Evolutionary conservation across 1,139 yeast species (phyloP).

Genomic region (Sugiyamaella sp.): DNA sequence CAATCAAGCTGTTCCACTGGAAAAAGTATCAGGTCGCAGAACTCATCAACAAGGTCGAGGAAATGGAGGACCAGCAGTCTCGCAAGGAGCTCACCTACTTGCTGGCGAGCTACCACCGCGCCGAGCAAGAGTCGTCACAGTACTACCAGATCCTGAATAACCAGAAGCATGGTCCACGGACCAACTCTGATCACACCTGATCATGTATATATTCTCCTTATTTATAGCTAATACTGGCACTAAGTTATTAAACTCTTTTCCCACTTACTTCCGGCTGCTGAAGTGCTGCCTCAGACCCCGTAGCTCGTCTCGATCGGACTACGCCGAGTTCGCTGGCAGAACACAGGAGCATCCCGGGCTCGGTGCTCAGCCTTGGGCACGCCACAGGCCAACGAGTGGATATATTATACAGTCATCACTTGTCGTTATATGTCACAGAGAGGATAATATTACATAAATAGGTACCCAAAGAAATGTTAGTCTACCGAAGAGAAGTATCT

Average conservation of each 20-base stretch:
- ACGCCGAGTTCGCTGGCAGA: too few relatives aligned
- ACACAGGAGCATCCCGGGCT: too few relatives aligned
- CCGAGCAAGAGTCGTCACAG: conserved; percentile 11
- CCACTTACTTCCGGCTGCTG: neutral
- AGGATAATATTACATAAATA: conserved; percentile 8
- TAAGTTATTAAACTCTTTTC: neutral
- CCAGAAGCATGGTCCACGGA: neutral
- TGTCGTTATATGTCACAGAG: conserved; percentile 12
- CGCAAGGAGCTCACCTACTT: conserved; percentile 18
- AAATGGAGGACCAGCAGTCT: conserved; percentile 44
- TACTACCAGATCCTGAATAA: conserved; percentile 17
- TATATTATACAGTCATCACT: conserved; percentile 14
- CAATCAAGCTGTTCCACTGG: conserved; percentile 76
- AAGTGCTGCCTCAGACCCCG: neutral
- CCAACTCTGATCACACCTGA: neutral
- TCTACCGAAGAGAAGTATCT: conserved; percentile 51
- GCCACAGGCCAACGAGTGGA: too few relatives aligned
- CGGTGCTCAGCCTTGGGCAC: too few relatives aligned
- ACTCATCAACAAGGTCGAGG: conserved; percentile 42
- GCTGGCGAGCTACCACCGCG: conserved; percentile 17
- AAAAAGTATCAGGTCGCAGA: conserved; percentile 40
- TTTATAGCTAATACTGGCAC: neutral
- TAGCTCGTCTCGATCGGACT: neutral
- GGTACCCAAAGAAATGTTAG: conserved; percentile 14
- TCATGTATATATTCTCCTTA: conserved; percentile 11